A percentile compares a stretch with the other conserved stretches of the same genome.
phyloP scores from a whole-genome alignment of 371 early-diverging fungal genomes.

The Dichotomocladium elegans region DNA sequence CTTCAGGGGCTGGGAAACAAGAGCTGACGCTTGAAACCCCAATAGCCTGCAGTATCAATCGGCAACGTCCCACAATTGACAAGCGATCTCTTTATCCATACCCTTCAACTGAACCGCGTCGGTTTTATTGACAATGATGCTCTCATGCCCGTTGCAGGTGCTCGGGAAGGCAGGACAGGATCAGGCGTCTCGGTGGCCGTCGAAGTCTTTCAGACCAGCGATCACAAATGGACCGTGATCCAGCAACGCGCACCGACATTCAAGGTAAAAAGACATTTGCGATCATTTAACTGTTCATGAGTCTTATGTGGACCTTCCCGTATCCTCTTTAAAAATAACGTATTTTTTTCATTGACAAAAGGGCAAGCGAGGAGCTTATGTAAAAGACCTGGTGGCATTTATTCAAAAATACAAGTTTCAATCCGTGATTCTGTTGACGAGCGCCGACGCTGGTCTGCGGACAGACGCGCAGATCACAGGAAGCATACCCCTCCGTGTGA shows the following conservation, averaged over 20 bases:
- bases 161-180: slow-evolving; percentile 19
- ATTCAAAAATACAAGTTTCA: slow-evolving; percentile 45
- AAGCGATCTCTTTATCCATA: slow-evolving; percentile 67
- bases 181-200: slow-evolving; percentile 36
- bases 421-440: slow-evolving; percentile 58
- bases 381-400: slow-evolving; percentile 48
- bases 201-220: slow-evolving; percentile 58
- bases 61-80: slow-evolving; percentile 79
- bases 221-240: slow-evolving; percentile 50
- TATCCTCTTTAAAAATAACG: background rate
- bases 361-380: slow-evolving; percentile 25
- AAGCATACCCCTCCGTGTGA: slow-evolving; percentile 28
- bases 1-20: background rate
- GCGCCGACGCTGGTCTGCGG: slow-evolving; percentile 67
- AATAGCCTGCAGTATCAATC: slow-evolving; percentile 70
- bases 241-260: slow-evolving; percentile 59
- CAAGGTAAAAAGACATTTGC: slow-evolving; percentile 18
- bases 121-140: slow-evolving; percentile 61
- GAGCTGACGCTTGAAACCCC: background rate
- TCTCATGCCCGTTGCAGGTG: slow-evolving; percentile 54
- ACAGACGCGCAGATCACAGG: slow-evolving; percentile 61
- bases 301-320: background rate
- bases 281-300: background rate
- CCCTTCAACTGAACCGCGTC: slow-evolving; percentile 57
- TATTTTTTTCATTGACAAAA: background rate